phyloP scores from a whole-genome alignment of 352 stramenopile genomes.

The Pythium sukuiense region DNA sequence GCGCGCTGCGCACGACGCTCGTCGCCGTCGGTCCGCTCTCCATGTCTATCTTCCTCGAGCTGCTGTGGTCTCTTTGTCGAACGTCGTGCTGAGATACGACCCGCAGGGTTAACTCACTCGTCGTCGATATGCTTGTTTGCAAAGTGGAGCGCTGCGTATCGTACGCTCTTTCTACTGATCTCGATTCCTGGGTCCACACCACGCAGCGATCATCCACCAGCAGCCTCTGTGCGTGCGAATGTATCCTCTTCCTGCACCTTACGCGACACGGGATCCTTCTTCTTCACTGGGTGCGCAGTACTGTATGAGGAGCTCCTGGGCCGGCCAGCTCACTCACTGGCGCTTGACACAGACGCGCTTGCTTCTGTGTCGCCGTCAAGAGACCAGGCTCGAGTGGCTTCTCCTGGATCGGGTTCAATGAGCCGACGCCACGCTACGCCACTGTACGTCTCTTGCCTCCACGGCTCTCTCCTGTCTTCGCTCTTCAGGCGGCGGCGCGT shows the following conservation, averaged over 20 bases:
- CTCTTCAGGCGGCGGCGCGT: neutral
- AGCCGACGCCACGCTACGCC: neutral
- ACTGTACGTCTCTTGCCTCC: constrained; percentile 6
- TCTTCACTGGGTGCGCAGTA: neutral
- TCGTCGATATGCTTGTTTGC: neutral
- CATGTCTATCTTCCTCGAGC: neutral
- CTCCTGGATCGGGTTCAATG: neutral
- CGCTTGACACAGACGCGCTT: constrained; percentile 6
- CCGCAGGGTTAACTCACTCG: constrained; percentile 1
- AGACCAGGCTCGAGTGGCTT: neutral
- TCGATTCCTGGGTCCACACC: neutral
- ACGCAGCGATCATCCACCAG: neutral
- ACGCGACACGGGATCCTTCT: neutral
- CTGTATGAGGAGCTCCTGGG: too few species aligned
- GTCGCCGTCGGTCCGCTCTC: constrained; percentile 9
- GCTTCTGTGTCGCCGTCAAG: constrained; percentile 5
- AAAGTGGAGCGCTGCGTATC: neutral
- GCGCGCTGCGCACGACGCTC: constrained; percentile 24
- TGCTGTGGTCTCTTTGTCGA: neutral
- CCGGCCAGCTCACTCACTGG: neutral
- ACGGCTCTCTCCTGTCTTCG: too few species aligned
- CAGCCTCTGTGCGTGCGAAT: neutral
- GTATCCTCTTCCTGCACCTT: neutral
- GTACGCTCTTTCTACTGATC: neutral
- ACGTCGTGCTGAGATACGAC: neutral